Base-by-base conservation (phyloP, 345 rosid species). In the Balakata baccata region DNA sequence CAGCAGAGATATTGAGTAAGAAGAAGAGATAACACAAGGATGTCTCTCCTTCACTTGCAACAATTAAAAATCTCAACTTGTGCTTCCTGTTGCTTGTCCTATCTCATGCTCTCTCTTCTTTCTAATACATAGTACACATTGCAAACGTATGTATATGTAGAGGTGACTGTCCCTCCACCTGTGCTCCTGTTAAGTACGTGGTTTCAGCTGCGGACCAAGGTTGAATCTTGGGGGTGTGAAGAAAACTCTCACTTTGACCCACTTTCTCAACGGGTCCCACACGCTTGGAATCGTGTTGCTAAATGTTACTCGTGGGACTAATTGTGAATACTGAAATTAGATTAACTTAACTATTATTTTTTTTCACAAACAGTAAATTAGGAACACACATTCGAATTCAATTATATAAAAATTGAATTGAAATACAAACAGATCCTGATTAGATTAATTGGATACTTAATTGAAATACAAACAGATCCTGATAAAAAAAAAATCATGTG, bases 21-120 rank as follows among this genome's bases (percentile, higher is more conserved):
- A 29, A 69, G 77, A 29, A 39, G 63, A 39, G 77, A 64, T 76
- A 77, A 70, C 74, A 13, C 45, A 51, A 66, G 75, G 64, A 54
- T 71, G 74, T 58, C 64, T 66, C 75, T 65, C 77, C 70, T 57
- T 81, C 82, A 75, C 83, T 69, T 34, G 70, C 78, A 70, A 12
- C 60, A 12, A 52, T 64, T 5, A 23, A 14, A 73, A 18, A 20
- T 38, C 64, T 43, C 78, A 69, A 79, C 74, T 70, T 74, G 83
- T 38, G 66, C 25, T 76, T 50, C 64, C 69, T 46, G 75, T 59
- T 69, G 54, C 38, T 53, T 69, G 77, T 78, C 80, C 34, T 73
- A 41, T 29, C 66, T 49, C 49, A n/a, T 6, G 0, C 18, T 6
- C 10, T 46, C 43, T 16, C 41, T 58, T 13, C 1, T 23, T 3